Percentiles rank a stretch among this genome's conserved stretches.
These are phyloP conservation scores for Hypholoma fasciculare DNA, from an alignment of 768 basidiomycete genomes.

Conservation along the genomic window DNA sequence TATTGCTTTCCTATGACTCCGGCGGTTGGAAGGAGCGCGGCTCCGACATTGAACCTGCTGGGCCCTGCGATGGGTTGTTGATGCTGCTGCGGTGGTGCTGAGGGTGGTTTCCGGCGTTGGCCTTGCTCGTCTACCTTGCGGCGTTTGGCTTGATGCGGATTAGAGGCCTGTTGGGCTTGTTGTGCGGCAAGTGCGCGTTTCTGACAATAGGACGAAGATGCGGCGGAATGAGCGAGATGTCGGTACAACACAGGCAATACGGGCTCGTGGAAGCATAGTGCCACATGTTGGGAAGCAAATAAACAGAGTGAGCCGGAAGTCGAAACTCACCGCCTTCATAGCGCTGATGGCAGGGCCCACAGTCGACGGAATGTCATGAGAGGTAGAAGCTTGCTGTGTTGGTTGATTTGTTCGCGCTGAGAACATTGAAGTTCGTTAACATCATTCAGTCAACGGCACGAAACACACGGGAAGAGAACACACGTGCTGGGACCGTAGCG, in stretches of 20 bases:
- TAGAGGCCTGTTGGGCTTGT: background rate
- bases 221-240: no score
- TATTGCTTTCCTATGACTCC: no score
- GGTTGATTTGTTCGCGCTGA: no score
- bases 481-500: no score
- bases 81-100: background rate
- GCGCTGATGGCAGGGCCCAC: no score
- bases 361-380: no score
- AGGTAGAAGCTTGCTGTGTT: no score
- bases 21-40: background rate
- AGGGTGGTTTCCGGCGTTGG: background rate
- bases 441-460: no score
- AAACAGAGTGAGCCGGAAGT: background rate
- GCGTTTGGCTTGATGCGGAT: background rate
- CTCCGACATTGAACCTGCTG: background rate
- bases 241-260: background rate
- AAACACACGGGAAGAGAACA: no score
- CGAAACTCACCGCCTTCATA: no score
- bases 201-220: background rate
- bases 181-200: background rate
- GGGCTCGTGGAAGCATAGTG: background rate
- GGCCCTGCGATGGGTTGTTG: background rate
- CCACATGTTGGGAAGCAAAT: background rate
- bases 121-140: background rate
- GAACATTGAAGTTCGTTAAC: no score